Evolutionary conservation across 2,329 filamentous ascomycete species (phyloP).

Genomic region (Aspergillus sp.): DNA sequence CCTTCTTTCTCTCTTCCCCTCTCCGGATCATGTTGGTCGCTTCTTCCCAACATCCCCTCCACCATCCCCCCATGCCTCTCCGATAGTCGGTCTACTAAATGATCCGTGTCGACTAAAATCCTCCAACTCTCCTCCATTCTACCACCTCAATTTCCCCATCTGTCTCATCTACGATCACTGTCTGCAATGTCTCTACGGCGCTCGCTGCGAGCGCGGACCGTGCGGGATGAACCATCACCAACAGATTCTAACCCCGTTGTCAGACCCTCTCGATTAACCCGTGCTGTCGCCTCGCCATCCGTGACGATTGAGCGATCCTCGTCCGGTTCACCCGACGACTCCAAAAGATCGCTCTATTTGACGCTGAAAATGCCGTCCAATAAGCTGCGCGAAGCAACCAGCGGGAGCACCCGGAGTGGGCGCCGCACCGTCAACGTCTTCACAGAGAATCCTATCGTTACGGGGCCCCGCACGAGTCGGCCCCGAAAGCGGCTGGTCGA

Average conservation of each 20-base stretch:
- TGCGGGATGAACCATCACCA: conserved; percentile 25
- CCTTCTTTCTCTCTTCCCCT: conserved; percentile 9
- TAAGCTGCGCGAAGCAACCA: conserved; percentile 49
- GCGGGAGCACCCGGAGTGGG: conserved; percentile 24
- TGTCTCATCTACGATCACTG: conserved; percentile 1
- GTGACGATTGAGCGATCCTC: conserved; percentile 38
- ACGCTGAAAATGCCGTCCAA: conserved; percentile 50
- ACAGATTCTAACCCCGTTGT: conserved; percentile 34
- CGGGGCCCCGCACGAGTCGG: conserved; percentile 45
- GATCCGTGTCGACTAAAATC: background rate
- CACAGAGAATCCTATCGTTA: conserved; percentile 45
- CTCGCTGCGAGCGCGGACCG: conserved; percentile 35
- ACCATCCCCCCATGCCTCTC: background rate
- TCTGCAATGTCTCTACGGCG: conserved; percentile 36
- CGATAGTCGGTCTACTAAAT: too few relatives aligned
- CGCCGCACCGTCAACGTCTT: conserved; percentile 43
- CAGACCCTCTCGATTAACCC: conserved; percentile 34
- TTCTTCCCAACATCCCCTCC: background rate
- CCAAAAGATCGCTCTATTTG: conserved; percentile 43
- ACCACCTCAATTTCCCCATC: background rate
- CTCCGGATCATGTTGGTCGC: too few relatives aligned
- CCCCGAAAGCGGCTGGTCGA: conserved; percentile 45
- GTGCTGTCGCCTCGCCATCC: conserved; percentile 27
- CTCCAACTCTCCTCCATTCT: background rate
- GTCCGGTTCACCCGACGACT: conserved; percentile 33